These are phyloP conservation scores for Thraustotheca clavata DNA, from an alignment of 352 stramenopile species.

Conservation along the genomic window DNA sequence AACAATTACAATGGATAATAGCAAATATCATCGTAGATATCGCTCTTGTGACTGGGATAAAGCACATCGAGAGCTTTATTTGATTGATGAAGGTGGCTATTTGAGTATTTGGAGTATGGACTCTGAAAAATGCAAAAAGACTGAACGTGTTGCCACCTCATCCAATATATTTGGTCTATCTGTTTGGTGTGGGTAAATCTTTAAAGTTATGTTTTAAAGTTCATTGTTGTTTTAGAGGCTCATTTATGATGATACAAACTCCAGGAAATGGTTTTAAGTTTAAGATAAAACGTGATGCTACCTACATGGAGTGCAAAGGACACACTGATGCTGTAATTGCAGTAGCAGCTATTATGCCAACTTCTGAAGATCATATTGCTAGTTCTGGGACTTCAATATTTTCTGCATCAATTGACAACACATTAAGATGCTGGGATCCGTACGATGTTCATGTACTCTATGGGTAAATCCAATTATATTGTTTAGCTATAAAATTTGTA, in stretches of 20 bases:
- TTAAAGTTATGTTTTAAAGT: background rate
- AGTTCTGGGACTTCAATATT: constrained; percentile 33
- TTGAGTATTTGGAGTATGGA: constrained; percentile 62
- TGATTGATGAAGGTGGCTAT: constrained; percentile 40
- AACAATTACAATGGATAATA: constrained; percentile 45
- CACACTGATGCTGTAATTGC: constrained; percentile 44
- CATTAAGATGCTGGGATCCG: constrained; percentile 66
- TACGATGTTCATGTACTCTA: constrained; percentile 56
- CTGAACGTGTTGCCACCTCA: constrained; percentile 24
- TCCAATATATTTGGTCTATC: background rate
- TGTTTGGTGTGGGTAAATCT: background rate
- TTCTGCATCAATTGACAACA: constrained; percentile 56
- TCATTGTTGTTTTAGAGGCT: constrained; percentile 1
- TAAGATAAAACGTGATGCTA: constrained; percentile 46
- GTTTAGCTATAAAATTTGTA: background rate
- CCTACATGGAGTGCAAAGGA: constrained; percentile 44
- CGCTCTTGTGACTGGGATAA: constrained; percentile 53
- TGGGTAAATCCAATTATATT: constrained; percentile 23
- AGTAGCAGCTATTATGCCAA: constrained; percentile 31
- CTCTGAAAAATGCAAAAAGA: constrained; percentile 47
- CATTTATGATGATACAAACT: constrained; percentile 41
- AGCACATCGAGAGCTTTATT: constrained; percentile 31
- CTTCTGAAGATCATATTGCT: constrained; percentile 23
- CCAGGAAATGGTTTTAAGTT: constrained; percentile 39
- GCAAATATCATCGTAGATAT: constrained; percentile 35